Evolutionary conservation across 1,139 yeast species (phyloP).

Genomic region (Ogataea hybrid): DNA sequence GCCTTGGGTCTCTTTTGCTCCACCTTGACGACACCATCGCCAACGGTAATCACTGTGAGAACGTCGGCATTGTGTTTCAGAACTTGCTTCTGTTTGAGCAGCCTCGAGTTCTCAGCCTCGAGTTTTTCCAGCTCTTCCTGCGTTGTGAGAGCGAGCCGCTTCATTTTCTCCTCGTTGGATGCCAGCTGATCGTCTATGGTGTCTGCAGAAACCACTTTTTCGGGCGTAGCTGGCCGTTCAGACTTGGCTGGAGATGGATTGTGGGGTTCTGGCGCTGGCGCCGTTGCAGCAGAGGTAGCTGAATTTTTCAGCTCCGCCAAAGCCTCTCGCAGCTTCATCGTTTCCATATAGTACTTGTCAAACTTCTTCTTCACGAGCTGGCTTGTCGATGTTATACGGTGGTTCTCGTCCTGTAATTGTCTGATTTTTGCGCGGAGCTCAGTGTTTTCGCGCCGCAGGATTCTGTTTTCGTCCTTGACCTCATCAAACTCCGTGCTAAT

Average conservation of each 20-base stretch:
- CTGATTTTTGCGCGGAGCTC: slow-evolving; percentile 7
- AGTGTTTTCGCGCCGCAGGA: slow-evolving; percentile 11
- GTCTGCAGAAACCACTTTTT: neutral
- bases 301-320: slow-evolving; percentile 2
- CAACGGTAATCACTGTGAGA: slow-evolving; percentile 14
- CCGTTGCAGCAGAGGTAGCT: neutral
- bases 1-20: slow-evolving; percentile 13
- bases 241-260: too few species aligned
- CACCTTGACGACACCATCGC: slow-evolving; percentile 15
- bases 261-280: too few species aligned
- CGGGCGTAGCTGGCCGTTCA: neutral
- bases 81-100: slow-evolving; percentile 11
- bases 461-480: slow-evolving; percentile 13
- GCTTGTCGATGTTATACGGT: slow-evolving; percentile 5
- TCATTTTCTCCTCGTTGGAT: slow-evolving; percentile 8
- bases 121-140: slow-evolving; percentile 19
- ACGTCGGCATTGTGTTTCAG: slow-evolving; percentile 5
- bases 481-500: slow-evolving; percentile 21
- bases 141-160: slow-evolving; percentile 9
- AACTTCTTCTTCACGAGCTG: slow-evolving; percentile 20
- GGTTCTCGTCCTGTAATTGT: slow-evolving; percentile 13
- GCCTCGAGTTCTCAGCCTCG: slow-evolving; percentile 14
- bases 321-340: slow-evolving; percentile 11
- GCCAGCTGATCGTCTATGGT: slow-evolving; percentile 4
- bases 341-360: slow-evolving; percentile 19